These are phyloP conservation scores for Scenedesmus sp. DNA, from an alignment of 163 green algal species.

Conservation along the genomic window DNA sequence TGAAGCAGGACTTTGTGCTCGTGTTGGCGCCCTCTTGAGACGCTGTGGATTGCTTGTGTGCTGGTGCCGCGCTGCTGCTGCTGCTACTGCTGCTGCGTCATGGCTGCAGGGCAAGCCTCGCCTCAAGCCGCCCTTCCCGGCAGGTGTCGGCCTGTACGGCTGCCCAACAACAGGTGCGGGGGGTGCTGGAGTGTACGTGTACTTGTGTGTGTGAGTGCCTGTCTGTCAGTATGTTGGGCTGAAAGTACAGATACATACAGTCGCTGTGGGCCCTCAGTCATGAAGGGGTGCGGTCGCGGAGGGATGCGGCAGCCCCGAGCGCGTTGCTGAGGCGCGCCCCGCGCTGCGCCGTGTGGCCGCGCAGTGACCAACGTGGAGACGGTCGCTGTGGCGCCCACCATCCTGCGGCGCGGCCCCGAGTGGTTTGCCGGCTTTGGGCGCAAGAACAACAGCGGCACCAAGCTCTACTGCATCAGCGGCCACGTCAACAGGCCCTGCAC, in stretches of 20 bases:
- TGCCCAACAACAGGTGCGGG: conserved; percentile 91
- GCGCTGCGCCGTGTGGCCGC: too few species aligned
- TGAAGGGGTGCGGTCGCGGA: too few species aligned
- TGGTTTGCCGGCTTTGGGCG: conserved; percentile 98
- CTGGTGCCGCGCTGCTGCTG: neutral
- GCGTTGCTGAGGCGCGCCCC: too few species aligned
- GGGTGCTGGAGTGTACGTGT: neutral
- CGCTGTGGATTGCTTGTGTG: neutral
- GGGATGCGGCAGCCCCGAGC: too few species aligned
- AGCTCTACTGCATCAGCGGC: conserved; percentile 99
- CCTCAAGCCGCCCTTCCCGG: conserved; percentile 99
- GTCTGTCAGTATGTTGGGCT: too few species aligned
- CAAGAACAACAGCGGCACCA: conserved; percentile 99
- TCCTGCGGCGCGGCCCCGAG: conserved; percentile 95
- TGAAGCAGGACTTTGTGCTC: neutral
- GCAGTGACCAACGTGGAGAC: conserved; percentile 99
- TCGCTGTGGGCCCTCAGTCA: too few species aligned
- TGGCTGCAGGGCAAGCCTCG: conserved; percentile 90
- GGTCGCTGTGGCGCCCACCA: conserved; percentile 96
- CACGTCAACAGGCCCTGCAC: conserved; percentile 98
- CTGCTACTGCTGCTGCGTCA: neutral
- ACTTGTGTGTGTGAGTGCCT: too few species aligned
- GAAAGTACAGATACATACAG: too few species aligned
- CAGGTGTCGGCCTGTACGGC: conserved; percentile 97
- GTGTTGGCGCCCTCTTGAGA: neutral